Percentiles rank a stretch among this genome's conserved stretches.
phyloP scores from a whole-genome alignment of 495 filamentous ascomycete genomes.

The Hypoxylon lienhwacheense region DNA sequence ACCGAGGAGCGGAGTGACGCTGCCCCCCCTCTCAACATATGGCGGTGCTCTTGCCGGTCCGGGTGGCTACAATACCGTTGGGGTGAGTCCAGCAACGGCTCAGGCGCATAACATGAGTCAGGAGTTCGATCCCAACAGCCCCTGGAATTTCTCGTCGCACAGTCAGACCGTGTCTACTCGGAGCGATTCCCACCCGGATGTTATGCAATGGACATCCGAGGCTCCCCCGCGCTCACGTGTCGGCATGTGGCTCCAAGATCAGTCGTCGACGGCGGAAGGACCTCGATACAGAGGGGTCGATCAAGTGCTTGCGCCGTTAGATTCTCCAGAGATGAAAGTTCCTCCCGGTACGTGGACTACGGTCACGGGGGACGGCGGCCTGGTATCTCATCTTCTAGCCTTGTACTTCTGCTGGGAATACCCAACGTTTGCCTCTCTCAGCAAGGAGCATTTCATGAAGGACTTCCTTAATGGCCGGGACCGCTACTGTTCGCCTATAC shows the following conservation, averaged over 20 bases:
- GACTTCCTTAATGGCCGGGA: conserved; percentile 59
- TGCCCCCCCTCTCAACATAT: conserved; percentile 33
- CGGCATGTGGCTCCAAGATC: conserved; percentile 45
- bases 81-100: conserved; percentile 20
- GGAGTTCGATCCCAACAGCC: conserved; percentile 44
- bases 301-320: conserved; percentile 42
- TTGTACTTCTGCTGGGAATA: conserved; percentile 85
- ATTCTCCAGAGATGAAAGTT: conserved; percentile 41
- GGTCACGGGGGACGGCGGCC: conserved; percentile 57
- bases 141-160: conserved; percentile 48
- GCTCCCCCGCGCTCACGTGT: conserved; percentile 44
- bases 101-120: conserved; percentile 35
- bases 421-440: conserved; percentile 70
- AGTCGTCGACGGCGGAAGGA: conserved; percentile 23
- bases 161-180: conserved; percentile 44
- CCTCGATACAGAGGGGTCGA: conserved; percentile 40
- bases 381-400: conserved; percentile 65
- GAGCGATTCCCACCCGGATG: conserved; percentile 45
- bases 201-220: conserved; percentile 45
- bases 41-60: conserved; percentile 21
- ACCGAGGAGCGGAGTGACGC: conserved; percentile 22
- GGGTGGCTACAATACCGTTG: conserved; percentile 26
- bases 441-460: conserved; percentile 69
- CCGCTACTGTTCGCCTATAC: conserved; percentile 69
- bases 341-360: conserved; percentile 59